Percentiles rank a stretch among this genome's conserved stretches.
Evolutionary conservation across 1,284 basidiomycete genomes (phyloP).

Genomic region (Apiotrichum sp.): DNA sequence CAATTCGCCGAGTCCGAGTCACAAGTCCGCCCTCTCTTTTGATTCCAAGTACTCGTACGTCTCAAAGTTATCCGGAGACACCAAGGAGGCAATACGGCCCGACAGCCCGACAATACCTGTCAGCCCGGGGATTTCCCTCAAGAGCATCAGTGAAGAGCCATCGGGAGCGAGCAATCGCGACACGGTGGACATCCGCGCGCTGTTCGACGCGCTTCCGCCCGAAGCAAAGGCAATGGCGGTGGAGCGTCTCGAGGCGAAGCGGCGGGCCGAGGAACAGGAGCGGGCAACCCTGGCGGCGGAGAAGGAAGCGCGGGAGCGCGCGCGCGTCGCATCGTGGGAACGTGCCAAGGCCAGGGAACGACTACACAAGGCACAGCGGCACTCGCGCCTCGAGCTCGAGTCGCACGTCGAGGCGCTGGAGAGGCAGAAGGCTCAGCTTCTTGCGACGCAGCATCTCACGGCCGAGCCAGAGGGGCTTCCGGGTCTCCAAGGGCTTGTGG

Average conservation of each 20-base stretch:
- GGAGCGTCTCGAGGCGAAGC: neutral
- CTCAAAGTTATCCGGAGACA: neutral
- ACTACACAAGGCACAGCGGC: neutral
- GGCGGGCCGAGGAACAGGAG: neutral
- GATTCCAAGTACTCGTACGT: neutral
- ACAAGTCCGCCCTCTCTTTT: neutral
- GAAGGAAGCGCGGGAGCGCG: neutral
- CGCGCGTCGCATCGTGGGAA: neutral
- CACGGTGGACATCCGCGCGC: conserved; percentile 2
- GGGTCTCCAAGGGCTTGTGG: neutral
- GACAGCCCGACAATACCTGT: neutral
- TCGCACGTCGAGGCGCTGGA: neutral
- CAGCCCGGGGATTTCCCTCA: neutral
- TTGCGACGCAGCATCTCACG: neutral
- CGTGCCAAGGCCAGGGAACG: neutral
- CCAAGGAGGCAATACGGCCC: neutral
- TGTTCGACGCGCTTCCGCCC: conserved; percentile 11
- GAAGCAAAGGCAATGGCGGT: conserved; percentile 9
- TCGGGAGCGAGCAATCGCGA: neutral
- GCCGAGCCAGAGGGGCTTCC: neutral
- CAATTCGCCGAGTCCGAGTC: neutral
- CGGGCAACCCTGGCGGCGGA: neutral
- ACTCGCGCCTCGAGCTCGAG: neutral
- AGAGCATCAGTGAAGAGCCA: too few relatives aligned
- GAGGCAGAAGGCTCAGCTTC: neutral